Percentiles rank a stretch among this genome's conserved stretches.
phyloP scores from a whole-genome alignment of 2,329 filamentous ascomycete genomes.

The Penicillium hordei region DNA sequence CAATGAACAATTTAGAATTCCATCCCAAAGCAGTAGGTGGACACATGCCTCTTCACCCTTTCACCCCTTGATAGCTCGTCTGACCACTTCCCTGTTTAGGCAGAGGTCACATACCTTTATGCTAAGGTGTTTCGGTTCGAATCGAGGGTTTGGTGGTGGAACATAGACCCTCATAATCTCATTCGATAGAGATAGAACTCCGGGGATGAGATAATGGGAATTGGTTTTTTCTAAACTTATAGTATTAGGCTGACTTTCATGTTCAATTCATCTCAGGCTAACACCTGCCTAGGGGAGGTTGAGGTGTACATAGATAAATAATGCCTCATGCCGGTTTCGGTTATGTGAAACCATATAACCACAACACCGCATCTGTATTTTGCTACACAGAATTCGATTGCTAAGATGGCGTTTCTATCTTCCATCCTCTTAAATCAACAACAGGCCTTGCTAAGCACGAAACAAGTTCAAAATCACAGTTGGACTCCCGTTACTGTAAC shows the following conservation, averaged over 20 bases:
- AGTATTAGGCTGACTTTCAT: fast-evolving
- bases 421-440: neutral
- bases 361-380: neutral
- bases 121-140: too few species aligned
- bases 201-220: too few species aligned
- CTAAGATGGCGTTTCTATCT: neutral
- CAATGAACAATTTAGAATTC: neutral
- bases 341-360: neutral
- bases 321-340: neutral
- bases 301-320: neutral
- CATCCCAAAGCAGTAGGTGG: neutral
- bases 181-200: too few species aligned
- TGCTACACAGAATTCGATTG: neutral
- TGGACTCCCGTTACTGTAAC: neutral
- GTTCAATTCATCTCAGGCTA: too few species aligned
- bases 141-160: too few species aligned
- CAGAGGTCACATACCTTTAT: neutral
- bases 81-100: neutral
- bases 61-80: neutral
- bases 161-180: too few species aligned
- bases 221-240: too few species aligned
- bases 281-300: neutral
- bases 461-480: neutral
- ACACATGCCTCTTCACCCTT: neutral
- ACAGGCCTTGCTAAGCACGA: neutral